phyloP scores from a whole-genome alignment of 2,329 filamentous ascomycete genomes.

The Kalaharituber pfeilii region DNA sequence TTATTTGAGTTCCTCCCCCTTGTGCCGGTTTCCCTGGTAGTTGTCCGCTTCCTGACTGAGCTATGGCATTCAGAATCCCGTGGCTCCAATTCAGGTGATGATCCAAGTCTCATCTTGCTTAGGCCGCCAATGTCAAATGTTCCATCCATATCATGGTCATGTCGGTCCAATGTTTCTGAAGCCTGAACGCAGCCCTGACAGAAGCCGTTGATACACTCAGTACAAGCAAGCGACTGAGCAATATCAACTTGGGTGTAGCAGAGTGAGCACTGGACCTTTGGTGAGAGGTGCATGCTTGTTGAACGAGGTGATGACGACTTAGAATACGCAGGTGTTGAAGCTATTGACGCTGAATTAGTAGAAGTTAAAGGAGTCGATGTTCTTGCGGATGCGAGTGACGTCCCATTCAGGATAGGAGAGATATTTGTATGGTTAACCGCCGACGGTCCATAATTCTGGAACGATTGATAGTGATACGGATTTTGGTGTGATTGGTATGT shows the following conservation, averaged over 20 bases:
- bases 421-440: neutral
- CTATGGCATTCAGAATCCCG: neutral
- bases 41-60: neutral
- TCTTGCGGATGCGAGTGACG: neutral
- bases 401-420: neutral
- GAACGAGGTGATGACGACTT: neutral
- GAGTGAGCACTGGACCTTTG: neutral
- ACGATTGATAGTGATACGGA: neutral
- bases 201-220: neutral
- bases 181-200: neutral
- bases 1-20: neutral
- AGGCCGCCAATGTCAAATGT: neutral
- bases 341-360: neutral
- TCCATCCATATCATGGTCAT: neutral
- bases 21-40: neutral
- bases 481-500: neutral
- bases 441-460: neutral
- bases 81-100: neutral
- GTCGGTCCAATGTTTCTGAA: neutral
- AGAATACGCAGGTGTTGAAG: neutral
- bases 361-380: too few relatives aligned
- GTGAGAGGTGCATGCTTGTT: neutral
- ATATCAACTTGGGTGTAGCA: neutral
- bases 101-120: neutral
- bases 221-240: neutral